A percentile compares a stretch with the other conserved stretches of the same genome.
These are phyloP conservation scores for Arthrobotrys iridis DNA, from an alignment of 2,329 filamentous ascomycete genomes.

Conservation along the genomic window DNA sequence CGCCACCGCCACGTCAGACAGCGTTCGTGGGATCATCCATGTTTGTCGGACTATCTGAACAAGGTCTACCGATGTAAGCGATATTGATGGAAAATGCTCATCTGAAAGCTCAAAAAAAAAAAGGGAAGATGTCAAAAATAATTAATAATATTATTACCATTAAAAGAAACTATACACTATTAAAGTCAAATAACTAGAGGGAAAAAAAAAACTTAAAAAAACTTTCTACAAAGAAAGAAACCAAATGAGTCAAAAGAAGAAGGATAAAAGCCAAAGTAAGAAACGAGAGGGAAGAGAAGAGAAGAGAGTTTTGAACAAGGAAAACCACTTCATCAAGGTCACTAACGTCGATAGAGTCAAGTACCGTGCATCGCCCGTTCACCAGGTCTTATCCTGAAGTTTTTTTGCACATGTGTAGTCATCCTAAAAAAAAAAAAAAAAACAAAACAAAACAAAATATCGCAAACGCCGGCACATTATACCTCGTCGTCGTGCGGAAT, in stretches of 20 bases:
- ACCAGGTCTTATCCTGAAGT: neutral
- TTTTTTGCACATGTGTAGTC: neutral
- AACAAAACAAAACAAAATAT: neutral
- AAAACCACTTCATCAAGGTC: neutral
- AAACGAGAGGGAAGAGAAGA: neutral
- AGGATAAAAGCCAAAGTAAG: slow-evolving; percentile 9
- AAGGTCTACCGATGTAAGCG: neutral
- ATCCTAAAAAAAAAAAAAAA: neutral
- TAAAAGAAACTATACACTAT: neutral
- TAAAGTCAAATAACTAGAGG: neutral
- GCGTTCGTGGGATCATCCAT: neutral
- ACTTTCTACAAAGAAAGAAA: slow-evolving; percentile 14
- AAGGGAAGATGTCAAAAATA: neutral
- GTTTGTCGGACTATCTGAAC: neutral
- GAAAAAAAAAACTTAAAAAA: slow-evolving; percentile 23
- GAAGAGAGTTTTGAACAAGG: slow-evolving; percentile 8
- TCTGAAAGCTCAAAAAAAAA: neutral
- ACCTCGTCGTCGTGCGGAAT: neutral
- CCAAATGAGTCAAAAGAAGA: neutral
- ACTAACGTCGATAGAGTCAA: neutral
- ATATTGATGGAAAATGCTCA: neutral
- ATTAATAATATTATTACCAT: neutral
- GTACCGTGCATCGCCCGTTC: slow-evolving; percentile 7
- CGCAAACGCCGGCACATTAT: slow-evolving; percentile 20
- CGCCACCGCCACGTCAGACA: neutral